Base-by-base conservation (phyloP, 164 flowering plant species). In the Aristolochia contorta region DNA sequence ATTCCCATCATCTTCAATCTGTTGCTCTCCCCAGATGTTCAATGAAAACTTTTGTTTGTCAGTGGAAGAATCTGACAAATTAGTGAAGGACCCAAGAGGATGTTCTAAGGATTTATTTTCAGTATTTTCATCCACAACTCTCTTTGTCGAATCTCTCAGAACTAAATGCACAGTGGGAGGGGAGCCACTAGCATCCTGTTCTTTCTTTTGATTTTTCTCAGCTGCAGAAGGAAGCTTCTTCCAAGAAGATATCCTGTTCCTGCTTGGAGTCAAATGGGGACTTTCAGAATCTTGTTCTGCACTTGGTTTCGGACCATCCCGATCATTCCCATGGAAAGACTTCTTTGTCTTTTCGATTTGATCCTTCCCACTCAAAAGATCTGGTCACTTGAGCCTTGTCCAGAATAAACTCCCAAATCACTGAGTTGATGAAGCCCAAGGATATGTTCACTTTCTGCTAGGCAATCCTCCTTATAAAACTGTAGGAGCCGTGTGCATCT, bases 381-480 rank as follows among this genome's bases (percentile, higher is more conserved):
- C 58, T 68, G 70, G 33, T 61, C 43, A 12, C 73, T 76, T 53
- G 67, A 54, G n/a, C 74, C 56, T 70, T 79, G 78, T 55, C 78
- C 90, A n/a, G 85, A 76, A 70, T 94, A 94, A 56, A 91, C 82
- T 43, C 99, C 99, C 65, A 89, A 90, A 72, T 94, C 96, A 77
- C 97, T 91, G 16, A 85, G 79, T 67, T 91, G 89, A 74, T 94
- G 96, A 67, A 84, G 77, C 25, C 89, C 82, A 70, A 84, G 63
- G 73, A 78, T 76, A 60, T 80, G 82, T 15, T 91, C 91, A 61
- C 84, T 93, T 54, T 78, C 97, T 60, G 76, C 82, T 65, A 63
- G 46, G 47, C 85, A 89, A 67, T 81, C 80, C 77, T 87, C 99
- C 67, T 94, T 94, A 23, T 85, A 91, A 67, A 91, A 87, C 82